Evolutionary conservation across 805 yeast species (phyloP).

Genomic region (Kregervanrija fluxuum): DNA sequence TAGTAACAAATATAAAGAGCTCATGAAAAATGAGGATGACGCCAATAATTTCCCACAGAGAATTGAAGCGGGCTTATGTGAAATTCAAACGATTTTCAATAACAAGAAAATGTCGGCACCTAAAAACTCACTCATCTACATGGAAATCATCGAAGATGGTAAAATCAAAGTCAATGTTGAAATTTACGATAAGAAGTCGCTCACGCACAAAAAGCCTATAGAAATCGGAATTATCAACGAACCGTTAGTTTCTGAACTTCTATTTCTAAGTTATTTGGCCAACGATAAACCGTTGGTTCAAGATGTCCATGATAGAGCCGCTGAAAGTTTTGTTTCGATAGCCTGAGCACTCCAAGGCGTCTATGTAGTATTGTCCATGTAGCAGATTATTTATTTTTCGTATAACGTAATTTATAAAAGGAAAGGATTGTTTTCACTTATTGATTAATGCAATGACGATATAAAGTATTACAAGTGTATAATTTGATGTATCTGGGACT

Average conservation of each 20-base stretch:
- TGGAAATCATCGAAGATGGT: conserved; percentile 48
- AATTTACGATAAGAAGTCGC: conserved; percentile 1
- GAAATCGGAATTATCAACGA: conserved; percentile 54
- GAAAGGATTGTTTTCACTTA: too few relatives aligned
- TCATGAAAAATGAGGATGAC: conserved; percentile 36
- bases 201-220: conserved; percentile 12
- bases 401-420: too few relatives aligned
- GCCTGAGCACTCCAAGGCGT: not conserved
- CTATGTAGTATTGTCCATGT: too few relatives aligned
- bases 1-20: conserved; percentile 48
- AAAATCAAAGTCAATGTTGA: conserved; percentile 30
- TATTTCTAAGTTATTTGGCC: conserved; percentile 70
- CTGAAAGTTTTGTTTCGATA: conserved; percentile 15
- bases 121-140: conserved; percentile 58
- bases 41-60: conserved; percentile 22
- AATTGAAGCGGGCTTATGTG: conserved; percentile 46
- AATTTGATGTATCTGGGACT: too few relatives aligned
- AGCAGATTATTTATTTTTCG: too few relatives aligned
- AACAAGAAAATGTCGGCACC: conserved; percentile 61
- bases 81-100: conserved; percentile 53
- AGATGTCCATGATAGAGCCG: conserved; percentile 17
- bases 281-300: conserved; percentile 60
- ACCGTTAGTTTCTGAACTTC: conserved; percentile 56
- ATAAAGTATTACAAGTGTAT: too few relatives aligned
- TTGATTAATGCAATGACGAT: too few relatives aligned